Base-by-base conservation (phyloP, 805 yeast genomes). In the Starmerella cellae region DNA sequence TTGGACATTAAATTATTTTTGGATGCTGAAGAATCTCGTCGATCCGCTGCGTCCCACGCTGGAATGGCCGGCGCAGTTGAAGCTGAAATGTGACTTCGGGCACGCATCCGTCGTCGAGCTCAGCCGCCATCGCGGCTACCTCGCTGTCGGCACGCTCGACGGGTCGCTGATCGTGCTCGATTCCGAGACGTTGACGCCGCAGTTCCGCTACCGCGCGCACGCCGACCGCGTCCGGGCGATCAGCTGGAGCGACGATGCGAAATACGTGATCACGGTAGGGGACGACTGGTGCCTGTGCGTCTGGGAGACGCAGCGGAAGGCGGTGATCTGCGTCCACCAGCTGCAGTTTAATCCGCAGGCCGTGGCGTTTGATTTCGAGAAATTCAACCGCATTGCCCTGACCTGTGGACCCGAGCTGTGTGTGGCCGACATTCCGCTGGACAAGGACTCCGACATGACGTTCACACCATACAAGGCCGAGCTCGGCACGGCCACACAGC, bases 51-150 rank as follows among this genome's bases (percentile, higher is more conserved):
- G 40, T 5, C 42, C 43, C 8, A 31, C 43, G 4, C 26, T 14
- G n/a, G 52, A 49, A 9, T 49, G 43, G 41, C 52, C 52, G 8
- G 20, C 44, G 13, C 38, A 38, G 19, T 35, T 49, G 11, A 41
- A 41, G 26, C 29, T 39, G 18, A 29, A 32, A 24, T 30, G 40
- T 21, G 45, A 42, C 18, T 35, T 41, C n/a, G 49, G 51, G 11
- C 37, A 40, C 3, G 45, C 47, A 6, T 24, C 38, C 9, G 22
- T 31, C 3, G 42, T 47, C 9, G 30, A 16, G 35, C 37, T 43
- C 21, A 47, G 50, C 35, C 48, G 41, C 13, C 26, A 24, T 19
- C 26, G 40, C 9, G 36, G 41, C 33, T 49, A 49, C 35, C 32
- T 41, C 10, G 50, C 48, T 5, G 41, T 33, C 11, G 49, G 46